Base-by-base conservation (phyloP, 805 yeast species). In the Lachancea nothofagi region DNA sequence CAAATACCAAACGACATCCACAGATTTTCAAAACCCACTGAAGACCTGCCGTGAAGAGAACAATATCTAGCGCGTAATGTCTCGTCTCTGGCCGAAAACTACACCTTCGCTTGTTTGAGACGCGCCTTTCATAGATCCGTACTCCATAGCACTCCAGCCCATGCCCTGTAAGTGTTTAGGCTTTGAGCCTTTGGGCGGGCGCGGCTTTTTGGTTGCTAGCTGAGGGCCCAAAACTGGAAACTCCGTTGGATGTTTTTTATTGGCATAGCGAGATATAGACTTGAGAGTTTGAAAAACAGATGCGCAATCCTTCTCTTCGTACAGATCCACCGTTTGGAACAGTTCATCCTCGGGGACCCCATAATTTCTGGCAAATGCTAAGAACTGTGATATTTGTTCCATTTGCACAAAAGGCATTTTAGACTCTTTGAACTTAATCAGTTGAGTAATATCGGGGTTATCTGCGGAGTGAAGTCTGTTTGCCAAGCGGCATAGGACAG, bases 291-390 rank as follows among this genome's bases (percentile, higher is more conserved):
- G 78, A n/a, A 80, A 62, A 1, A 86, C 86, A 48, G 82, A 85
- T 35, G 85, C 82, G 1, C 90, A 87, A 55, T 86, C 94, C 48
- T 75, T 72, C 21, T 64, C 61, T 55, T 86, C 95, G 48, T 66
- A 86, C 42, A 86, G 66, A 57, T 86, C 95, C 5, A 72, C 65
- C 0, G 95, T 86, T 49, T 82, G 88, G 57, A 86, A 86, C 35
- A 83, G 62, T 56, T 86, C 95, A 54, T 83, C 88, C 48, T 83
- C 82, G 5, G 88, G 85, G 2, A 86, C 78, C 2, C 90, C 90
- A 38, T 78, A 66, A 4, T 55, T 38, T 46, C 78, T 74, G 36
- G 87, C 78, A 40, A 80, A 76, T 5, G 69, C 62, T 27, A 86
- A 63, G 53, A 86, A 86, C 47, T 75, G 75, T 36, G 86, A 77